phyloP scores from a whole-genome alignment of 345 rosid genomes.

The Dimocarpus longan region DNA sequence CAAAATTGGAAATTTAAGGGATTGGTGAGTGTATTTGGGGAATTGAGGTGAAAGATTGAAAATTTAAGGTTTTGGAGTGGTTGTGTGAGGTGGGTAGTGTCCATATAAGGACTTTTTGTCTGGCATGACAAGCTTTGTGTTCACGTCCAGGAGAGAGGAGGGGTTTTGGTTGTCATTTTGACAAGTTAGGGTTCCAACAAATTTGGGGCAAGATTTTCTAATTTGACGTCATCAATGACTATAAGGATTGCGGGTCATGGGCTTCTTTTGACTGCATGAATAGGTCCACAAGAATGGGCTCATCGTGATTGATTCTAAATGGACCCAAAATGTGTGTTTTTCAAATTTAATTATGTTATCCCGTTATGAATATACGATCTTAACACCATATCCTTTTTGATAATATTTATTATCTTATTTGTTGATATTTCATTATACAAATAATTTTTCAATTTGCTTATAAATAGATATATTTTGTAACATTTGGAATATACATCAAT shows the following conservation, averaged over 20 bases:
- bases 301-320: not conserved
- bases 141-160: not conserved
- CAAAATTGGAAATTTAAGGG: not conserved
- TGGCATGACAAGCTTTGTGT: not conserved
- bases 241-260: not conserved
- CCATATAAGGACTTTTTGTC: slow-evolving; percentile 1
- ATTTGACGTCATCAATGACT: not conserved
- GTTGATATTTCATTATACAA: too few relatives aligned
- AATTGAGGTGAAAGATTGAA: not conserved
- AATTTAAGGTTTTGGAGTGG: slow-evolving; percentile 12
- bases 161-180: not conserved
- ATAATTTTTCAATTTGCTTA: too few relatives aligned
- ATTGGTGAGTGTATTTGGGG: not conserved
- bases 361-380: too few relatives aligned
- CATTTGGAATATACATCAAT: too few relatives aligned
- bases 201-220: not conserved
- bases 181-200: slow-evolving; percentile 1
- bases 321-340: not conserved
- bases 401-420: too few relatives aligned
- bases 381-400: too few relatives aligned
- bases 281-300: not conserved
- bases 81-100: not conserved
- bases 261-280: not conserved
- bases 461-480: too few relatives aligned
- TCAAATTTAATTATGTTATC: too few relatives aligned